phyloP scores from a whole-genome alignment of 208 protist species.

The Wallacemonas rigidus region DNA sequence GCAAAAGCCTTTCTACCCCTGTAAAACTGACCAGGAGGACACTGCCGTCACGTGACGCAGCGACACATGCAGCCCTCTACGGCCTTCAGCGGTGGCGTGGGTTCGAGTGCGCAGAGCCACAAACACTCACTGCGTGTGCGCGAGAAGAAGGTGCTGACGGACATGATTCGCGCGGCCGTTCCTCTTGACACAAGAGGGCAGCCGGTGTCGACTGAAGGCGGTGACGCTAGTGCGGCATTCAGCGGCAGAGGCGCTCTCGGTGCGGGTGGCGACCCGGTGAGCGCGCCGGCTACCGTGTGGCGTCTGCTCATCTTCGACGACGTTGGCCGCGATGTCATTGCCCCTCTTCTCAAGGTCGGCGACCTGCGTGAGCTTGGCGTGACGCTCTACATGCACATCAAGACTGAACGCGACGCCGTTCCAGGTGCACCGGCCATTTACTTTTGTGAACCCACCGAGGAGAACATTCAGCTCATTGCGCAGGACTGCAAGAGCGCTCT shows the following conservation, averaged over 20 bases:
- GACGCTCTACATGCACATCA: slow-evolving; percentile 89
- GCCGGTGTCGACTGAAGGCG: slow-evolving; percentile 19
- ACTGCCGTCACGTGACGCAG: too few relatives aligned
- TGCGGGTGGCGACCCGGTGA: slow-evolving; percentile 18
- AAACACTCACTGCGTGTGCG: slow-evolving; percentile 71
- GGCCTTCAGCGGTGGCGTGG: slow-evolving; percentile 11
- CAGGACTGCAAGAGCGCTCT: slow-evolving; percentile 70
- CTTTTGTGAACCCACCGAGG: slow-evolving; percentile 86
- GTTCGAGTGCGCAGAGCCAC: neutral
- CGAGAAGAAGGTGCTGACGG: slow-evolving; percentile 62
- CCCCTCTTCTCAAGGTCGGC: slow-evolving; percentile 85
- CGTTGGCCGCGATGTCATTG: slow-evolving; percentile 85
- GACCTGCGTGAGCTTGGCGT: slow-evolving; percentile 88
- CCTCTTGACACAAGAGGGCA: slow-evolving; percentile 54
- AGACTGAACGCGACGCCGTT: slow-evolving; percentile 77
- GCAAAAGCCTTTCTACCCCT: too few relatives aligned
- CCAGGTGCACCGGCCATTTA: slow-evolving; percentile 90
- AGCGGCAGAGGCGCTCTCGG: slow-evolving; percentile 13
- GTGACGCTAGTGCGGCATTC: neutral
- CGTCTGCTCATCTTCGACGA: slow-evolving; percentile 91
- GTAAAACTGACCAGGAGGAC: too few relatives aligned
- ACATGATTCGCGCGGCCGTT: slow-evolving; percentile 74
- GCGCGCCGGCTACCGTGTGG: slow-evolving; percentile 57
- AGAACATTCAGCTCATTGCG: slow-evolving; percentile 80
- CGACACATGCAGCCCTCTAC: slow-evolving; percentile 15